Evolutionary conservation across 1,284 basidiomycete species (phyloP), one percentile per base, ranked within the genome.

Genomic region (Ceratobasidium sp.): DNA sequence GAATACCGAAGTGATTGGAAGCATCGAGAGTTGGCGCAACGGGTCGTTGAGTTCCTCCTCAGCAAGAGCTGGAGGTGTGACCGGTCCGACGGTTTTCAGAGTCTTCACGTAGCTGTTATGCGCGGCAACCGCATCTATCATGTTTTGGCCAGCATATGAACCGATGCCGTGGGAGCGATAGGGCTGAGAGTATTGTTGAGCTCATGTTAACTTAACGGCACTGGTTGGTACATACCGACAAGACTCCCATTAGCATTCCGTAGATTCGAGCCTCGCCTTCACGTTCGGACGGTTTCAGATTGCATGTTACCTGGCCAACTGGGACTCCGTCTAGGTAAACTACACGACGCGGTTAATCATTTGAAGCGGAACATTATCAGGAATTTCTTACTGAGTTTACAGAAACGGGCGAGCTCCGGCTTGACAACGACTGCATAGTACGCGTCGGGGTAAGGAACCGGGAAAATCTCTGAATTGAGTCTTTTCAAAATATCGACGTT

Each of bases 211-310:
- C 36, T 5, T 11, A 41, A 41, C 22, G 29, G 29, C n/a, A 60
- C 36, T 9, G 6, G 22, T 24, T 19, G 33, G 31, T 9, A 24
- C 53, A 24, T 69, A 69, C 66, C 24, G 17, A 22, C 41, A 69
- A 22, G 11, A 67, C 65, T 6, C 65, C 65, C 65, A 67, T 67
- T 2, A 67, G 65, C 65, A 67, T 67, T 29, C 65, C 48, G 33
- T 67, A 67, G 17, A 67, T 6, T 17, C 33, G 48, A 19, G 65
- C 33, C 27, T 67, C 65, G 24, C 27, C 33, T 29, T 57, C 41
- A 36, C 66, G 53, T 41, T 69, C 66, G 5, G 66, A 69, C 1
- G 66, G 66, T 27, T 69, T 69, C 51, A 69, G 41, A 9, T 22
- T 69, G 36, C 51, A 69, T 7, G 66, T 69, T 7, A 44, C 66